Base-by-base conservation (phyloP, 768 basidiomycete genomes). In the Kwoniella mangroviensis region DNA sequence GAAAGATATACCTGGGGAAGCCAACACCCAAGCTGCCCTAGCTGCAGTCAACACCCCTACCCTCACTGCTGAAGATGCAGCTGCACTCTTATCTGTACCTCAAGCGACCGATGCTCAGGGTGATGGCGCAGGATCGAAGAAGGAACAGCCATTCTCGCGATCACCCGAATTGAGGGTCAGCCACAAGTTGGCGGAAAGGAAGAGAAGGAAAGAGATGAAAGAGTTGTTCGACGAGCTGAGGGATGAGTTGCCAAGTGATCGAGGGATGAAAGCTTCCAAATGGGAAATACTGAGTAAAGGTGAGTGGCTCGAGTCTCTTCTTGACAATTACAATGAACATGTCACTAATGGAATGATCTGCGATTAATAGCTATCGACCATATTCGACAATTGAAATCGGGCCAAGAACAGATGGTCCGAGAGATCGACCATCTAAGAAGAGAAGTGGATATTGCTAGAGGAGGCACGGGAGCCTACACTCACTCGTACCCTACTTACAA, bases 211-310 rank as follows among this genome's bases (percentile, higher is more conserved):
- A 84, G 97, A 99, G 85, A 99, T 99, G 97, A 97, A 97, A 82
- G 95, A 98, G 69, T 83, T 99, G 54, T 98, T 98, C 80, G 97
- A 99, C 75, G 97, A 99, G 82, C 85, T 99, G 72, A 88, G 94
- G 68, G 95, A 97, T 82, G 89, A 92, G 77, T 85, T 99, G 26
- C 97, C 97, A 1, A 90, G 91, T 62, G 94, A 94, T 85, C 88
- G 91, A 63, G 94, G 91, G 53, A 92, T 94, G 90, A 98, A 98
- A 81, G 91, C 93, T 21, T 94, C 92, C 85, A 99, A 99, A 85
- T 98, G 96, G 97, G 97, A 99, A 85, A 98, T 98, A 71, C 84
- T 99, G 42, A 95, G 90, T 84, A 96, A 97, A 89, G 92, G 95
- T 92, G 74, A 73, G 87, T 82, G 34, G 34, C 9, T 34, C 34